phyloP scores from a whole-genome alignment of 169 alveolate genomes.

The Eimeria necatrix region DNA sequence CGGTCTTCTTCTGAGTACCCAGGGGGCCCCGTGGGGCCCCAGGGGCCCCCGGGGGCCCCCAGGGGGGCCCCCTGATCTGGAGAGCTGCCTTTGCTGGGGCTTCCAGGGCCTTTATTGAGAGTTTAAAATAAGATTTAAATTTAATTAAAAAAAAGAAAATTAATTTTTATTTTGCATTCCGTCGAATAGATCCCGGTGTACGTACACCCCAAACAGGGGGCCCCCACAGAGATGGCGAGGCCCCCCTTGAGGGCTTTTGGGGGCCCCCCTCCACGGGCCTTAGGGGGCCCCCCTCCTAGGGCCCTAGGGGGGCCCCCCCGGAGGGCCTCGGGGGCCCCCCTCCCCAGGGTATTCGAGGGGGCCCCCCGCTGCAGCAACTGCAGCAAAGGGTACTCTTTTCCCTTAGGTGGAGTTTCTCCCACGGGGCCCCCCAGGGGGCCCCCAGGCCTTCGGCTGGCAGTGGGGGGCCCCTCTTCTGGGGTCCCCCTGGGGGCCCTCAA shows the following conservation, averaged over 20 bases:
- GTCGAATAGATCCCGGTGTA: background rate
- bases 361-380: slow-evolving; percentile 6
- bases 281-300: background rate
- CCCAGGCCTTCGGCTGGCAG: too few species aligned
- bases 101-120: background rate
- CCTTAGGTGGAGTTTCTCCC: too few species aligned
- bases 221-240: background rate
- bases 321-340: background rate
- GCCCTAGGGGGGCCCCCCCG: background rate
- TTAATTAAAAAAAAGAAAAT: too few species aligned
- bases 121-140: background rate
- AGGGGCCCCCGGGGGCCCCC: slow-evolving; percentile 24
- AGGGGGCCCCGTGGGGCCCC: background rate
- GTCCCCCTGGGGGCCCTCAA: background rate
- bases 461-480: too few species aligned
- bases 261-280: background rate
- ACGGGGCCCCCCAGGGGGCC: too few species aligned
- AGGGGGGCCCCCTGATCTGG: slow-evolving; percentile 16
- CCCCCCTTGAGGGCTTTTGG: background rate
- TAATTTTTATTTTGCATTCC: background rate
- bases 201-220: background rate
- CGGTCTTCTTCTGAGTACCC: background rate
- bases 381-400: too few species aligned
- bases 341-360: background rate
- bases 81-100: too few species aligned